Percentiles rank a stretch among this genome's conserved stretches.
phyloP scores from a whole-genome alignment of 1,284 basidiomycete species.

The Ustilago lituana region DNA sequence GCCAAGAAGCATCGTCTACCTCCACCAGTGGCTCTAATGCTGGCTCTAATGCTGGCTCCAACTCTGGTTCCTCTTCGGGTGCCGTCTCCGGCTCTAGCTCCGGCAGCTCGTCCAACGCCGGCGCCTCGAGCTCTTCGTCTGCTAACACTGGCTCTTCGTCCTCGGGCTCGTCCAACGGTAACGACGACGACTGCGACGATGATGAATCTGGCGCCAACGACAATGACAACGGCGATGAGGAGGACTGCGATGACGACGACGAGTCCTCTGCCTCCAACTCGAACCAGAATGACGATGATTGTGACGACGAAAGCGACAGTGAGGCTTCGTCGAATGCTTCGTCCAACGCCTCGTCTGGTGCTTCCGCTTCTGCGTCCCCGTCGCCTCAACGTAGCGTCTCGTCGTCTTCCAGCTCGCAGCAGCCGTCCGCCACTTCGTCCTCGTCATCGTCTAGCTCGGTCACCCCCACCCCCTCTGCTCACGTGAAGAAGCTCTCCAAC shows the following conservation, averaged over 20 bases:
- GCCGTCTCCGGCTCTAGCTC: conserved; percentile 2
- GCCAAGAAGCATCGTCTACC: conserved; percentile 6
- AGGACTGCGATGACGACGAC: conserved; percentile 36
- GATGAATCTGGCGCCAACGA: conserved; percentile 14
- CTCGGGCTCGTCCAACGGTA: conserved; percentile 12
- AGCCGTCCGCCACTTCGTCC: conserved; percentile 5
- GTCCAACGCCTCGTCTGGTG: conserved; percentile 1
- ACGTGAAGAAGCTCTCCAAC: neutral
- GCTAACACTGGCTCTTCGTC: conserved; percentile 17
- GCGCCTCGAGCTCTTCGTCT: neutral
- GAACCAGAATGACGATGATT: conserved; percentile 31
- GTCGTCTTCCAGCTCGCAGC: conserved; percentile 4
- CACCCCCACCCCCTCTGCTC: conserved; percentile 19
- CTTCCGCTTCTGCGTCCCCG: conserved; percentile 8
- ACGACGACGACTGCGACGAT: conserved; percentile 28
- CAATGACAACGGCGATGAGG: conserved; percentile 30
- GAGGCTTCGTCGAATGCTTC: conserved; percentile 14
- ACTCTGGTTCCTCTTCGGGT: conserved; percentile 16
- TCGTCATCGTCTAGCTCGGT: conserved; percentile 22
- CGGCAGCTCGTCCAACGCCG: conserved; percentile 5
- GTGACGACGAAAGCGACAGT: conserved; percentile 25
- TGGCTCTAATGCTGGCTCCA: conserved; percentile 10
- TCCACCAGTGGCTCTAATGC: conserved; percentile 8
- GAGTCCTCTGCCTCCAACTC: neutral
- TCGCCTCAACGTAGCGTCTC: neutral